These are phyloP conservation scores for Ulvella scutata DNA, from an alignment of 139 green algal species.

Conservation along the genomic window DNA sequence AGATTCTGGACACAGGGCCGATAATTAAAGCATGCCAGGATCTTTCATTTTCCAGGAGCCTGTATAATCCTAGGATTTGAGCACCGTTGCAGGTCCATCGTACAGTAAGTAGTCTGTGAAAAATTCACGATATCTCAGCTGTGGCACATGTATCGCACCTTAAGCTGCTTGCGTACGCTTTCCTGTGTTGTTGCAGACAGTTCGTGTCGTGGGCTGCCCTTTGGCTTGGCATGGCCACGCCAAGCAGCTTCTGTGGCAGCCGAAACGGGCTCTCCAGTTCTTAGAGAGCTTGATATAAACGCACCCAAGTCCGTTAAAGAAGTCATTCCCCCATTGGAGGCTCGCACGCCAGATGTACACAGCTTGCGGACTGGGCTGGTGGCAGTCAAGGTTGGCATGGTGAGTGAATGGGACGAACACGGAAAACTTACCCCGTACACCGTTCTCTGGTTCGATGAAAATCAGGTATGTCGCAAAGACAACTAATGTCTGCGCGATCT, in stretches of 20 bases:
- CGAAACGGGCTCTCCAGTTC: not conserved
- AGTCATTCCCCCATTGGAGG: constrained; percentile 14
- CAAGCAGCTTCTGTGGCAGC: not conserved
- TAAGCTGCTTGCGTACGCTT: too few species aligned
- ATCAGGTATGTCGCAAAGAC: constrained; percentile 40
- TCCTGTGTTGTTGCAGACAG: too few species aligned
- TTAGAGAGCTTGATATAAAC: not conserved
- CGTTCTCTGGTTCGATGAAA: constrained; percentile 92
- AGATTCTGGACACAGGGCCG: too few species aligned
- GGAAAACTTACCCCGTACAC: constrained; percentile 76
- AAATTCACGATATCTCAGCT: too few species aligned
- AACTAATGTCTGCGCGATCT: not conserved
- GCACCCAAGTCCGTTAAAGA: not conserved
- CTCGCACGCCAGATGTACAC: constrained; percentile 6
- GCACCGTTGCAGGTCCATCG: too few species aligned
- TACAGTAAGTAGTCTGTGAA: too few species aligned
- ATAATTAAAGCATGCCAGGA: too few species aligned
- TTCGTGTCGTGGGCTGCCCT: too few species aligned
- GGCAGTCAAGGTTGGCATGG: constrained; percentile 94
- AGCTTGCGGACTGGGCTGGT: constrained; percentile 60
- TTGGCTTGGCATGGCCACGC: too few species aligned
- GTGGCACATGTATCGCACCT: too few species aligned
- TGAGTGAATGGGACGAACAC: constrained; percentile 84
- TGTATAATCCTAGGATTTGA: too few species aligned
- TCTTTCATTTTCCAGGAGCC: too few species aligned